Percentiles rank a stretch among this genome's conserved stretches.
Conservation (phyloP, 225 moss, liverwort and hornwort species). For the Pseudisothecium myosuroides region DNA sequence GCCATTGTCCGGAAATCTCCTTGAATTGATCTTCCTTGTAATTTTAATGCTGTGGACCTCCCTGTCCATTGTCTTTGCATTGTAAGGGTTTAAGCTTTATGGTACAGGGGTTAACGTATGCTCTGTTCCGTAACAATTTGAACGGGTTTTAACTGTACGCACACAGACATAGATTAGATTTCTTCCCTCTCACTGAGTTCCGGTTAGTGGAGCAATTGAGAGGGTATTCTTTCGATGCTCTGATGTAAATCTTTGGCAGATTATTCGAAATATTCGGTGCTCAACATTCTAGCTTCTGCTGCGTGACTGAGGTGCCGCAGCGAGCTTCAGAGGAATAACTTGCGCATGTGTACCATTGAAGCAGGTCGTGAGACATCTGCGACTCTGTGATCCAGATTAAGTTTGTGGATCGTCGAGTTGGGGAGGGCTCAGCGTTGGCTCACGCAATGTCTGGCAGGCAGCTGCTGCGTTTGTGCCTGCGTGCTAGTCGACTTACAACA, state of each 20-base stretch:
- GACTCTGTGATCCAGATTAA: not conserved
- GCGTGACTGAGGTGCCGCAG: not conserved
- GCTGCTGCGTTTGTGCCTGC: conserved; percentile 30
- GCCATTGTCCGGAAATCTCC: not conserved
- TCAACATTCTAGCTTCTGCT: not conserved
- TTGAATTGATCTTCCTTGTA: not conserved
- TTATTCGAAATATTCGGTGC: not conserved
- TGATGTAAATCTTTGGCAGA: not conserved
- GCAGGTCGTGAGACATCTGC: not conserved
- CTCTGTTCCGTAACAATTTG: not conserved
- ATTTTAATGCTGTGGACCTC: not conserved
- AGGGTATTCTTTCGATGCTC: not conserved
- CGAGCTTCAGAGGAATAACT: not conserved
- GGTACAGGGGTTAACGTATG: not conserved
- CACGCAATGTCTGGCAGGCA: conserved; percentile 35
- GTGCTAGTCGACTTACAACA: conserved; percentile 5
- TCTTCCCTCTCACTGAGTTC: not conserved
- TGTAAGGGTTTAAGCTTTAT: not conserved
- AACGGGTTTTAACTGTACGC: not conserved
- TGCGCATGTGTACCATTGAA: not conserved
- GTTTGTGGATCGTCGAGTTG: not conserved
- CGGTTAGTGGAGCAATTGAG: not conserved
- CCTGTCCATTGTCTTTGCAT: not conserved
- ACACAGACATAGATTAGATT: not conserved
- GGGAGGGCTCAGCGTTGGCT: not conserved